Percentiles rank a stretch among this genome's conserved stretches.
Conservation (phyloP, 169 alveolate genomes). For the Toxoplasma gondii region DNA sequence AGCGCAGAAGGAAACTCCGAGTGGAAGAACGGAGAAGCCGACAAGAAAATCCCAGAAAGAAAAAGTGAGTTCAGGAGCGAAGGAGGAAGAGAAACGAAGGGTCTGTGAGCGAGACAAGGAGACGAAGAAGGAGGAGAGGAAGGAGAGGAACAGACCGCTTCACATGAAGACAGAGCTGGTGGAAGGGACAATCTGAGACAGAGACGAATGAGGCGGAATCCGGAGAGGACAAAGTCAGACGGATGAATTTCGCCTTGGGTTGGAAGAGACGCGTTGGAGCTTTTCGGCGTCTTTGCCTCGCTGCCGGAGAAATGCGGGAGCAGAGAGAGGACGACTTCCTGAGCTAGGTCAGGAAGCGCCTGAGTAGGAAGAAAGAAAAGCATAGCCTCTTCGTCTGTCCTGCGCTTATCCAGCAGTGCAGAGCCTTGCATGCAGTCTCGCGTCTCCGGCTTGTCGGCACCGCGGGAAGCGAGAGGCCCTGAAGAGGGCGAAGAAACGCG, state of each 20-base stretch:
- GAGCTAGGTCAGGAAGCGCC: not conserved
- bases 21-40: not conserved
- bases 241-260: not conserved
- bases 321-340: not conserved
- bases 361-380: not conserved
- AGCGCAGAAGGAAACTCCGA: not conserved
- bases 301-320: not conserved
- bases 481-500: no score
- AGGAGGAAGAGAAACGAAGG: not conserved
- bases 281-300: not conserved
- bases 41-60: not conserved
- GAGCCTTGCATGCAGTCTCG: no score
- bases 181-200: not conserved
- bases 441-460: no score
- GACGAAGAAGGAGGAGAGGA: not conserved
- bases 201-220: not conserved
- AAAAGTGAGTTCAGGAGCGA: not conserved
- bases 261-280: not conserved
- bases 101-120: no score
- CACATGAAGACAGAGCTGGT: not conserved
- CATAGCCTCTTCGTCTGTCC: no score
- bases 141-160: no score
- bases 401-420: no score
- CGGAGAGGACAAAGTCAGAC: not conserved
- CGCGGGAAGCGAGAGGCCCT: no score